Evolutionary conservation across 768 basidiomycete genomes (phyloP), one percentile per base, ranked within the genome.

Genomic region (Boletales sp.): DNA sequence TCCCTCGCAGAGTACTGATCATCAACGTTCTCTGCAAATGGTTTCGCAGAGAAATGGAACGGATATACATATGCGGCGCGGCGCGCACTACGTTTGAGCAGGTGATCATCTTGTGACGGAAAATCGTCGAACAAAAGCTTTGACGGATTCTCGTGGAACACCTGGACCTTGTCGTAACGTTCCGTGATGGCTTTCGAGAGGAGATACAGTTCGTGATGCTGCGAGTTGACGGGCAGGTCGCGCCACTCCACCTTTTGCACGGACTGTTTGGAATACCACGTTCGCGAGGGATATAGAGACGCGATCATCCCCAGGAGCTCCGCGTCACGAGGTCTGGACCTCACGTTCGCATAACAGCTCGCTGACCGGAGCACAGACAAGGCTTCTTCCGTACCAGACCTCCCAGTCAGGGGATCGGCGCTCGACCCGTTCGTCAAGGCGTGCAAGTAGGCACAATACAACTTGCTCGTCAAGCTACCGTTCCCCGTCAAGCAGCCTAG

Each of bases 381-480:
- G 1, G 76, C 75, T 33, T 44, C 49, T 17, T 49, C 42, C 1
- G 34, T 39, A 8, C 50, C 48, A 37, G 30, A 46, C 21, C 37
- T 56, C 17, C 50, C 55, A 0, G 72, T 74, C 36, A 80, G 63
- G 1, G 75, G 75, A 55, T 80, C 78, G 8, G 64, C 62, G 14
- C 74, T 59, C 37, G 67, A 66, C 25, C 54, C 41, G 21, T 71
- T 71, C 0, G 71, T 78, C 8, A 75, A 48, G 13, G 74, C 72
- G 41, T 80, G 78, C 10, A 80, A 62, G 48, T 76, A 74, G 1
- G 71, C 65, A 39, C 64, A 66, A 53, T 66, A 76, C 13, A 76
- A 56, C 37, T 58, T 57, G 49, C 61, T 65, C 1, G 53, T 54
- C 46, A 71, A 41, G 2, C 30, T 39, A 1, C 25, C 13, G 15